phyloP scores from a whole-genome alignment of 2,329 filamentous ascomycete species.

The Colletotrichum graminicola region DNA sequence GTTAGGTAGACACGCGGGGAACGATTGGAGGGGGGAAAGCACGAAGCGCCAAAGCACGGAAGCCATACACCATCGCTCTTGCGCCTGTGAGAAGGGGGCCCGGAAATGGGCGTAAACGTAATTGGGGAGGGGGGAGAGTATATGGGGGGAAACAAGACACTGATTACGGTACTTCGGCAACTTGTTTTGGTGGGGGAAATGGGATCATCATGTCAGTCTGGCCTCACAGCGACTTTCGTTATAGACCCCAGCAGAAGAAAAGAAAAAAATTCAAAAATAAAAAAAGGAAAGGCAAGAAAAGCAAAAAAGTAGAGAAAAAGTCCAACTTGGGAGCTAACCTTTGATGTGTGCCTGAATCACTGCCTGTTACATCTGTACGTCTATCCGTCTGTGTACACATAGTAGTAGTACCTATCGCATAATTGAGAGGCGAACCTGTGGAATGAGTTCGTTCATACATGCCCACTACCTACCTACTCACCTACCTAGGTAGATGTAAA shows the following conservation, averaged over 20 bases:
- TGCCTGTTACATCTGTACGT: not conserved
- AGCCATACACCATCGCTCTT: not conserved
- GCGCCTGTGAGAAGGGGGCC: not conserved
- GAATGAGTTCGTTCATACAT: not conserved
- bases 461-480: no score
- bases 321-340: not conserved
- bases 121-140: not conserved
- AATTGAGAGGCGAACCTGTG: not conserved
- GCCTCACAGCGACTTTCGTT: conserved; percentile 34
- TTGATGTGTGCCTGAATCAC: not conserved
- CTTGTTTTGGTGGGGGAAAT: conserved; percentile 26
- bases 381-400: not conserved
- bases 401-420: not conserved
- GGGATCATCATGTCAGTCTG: conserved; percentile 39
- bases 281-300: not conserved
- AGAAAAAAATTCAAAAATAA: no score
- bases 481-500: no score
- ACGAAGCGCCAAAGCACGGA: not conserved
- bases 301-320: not conserved
- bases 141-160: conserved; percentile 25
- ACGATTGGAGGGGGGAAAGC: not conserved
- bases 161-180: conserved; percentile 36
- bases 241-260: not conserved
- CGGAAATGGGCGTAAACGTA: conserved; percentile 30
- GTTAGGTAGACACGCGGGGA: not conserved